Evolutionary conservation across 2,329 filamentous ascomycete species (phyloP), one percentile per base, ranked within the genome.

Genomic region (Metarhizium sp.): DNA sequence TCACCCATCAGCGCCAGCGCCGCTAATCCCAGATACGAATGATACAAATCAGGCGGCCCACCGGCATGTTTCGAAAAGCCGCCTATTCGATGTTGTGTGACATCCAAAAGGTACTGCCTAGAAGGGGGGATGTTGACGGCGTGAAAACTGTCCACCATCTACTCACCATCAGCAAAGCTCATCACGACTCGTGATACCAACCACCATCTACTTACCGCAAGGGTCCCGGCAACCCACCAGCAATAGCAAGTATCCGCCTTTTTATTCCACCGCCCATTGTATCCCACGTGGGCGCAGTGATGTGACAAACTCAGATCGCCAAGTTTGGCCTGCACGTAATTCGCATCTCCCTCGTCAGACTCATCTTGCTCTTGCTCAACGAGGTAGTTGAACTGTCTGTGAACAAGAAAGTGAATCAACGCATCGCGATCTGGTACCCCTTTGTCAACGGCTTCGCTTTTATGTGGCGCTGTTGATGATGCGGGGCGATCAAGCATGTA

Each of bases 211-310:
- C 70, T 58, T 64, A 78, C 75, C 53, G 66, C 63, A 1, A 82
- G 66, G 1, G 90, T 83, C 2, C 83, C 90, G 4, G 80, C 79
- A 0, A 89, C 90, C 94, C 94, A 99, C 77, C 92, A 99, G 25
- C 84, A 87, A 70, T 99, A 99, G 72, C 94, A 99, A 0, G 94
- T 97, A 71, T 99, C 94, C 10, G 89, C 88, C 50, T 86, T 79
- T 70, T 99, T 99, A 74, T 96, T 96, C 67, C 83, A 85, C 51
- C 94, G 84, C 30, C 94, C 94, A 64, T 95, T 96, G 72, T 95
- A 91, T 10, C 92, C 94, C 1, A 90, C 79, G 64, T 79, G 80
- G 10, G 73, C 70, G 20, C 59, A 65, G 3, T 50, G 57, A 3
- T 69, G 64, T 11, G 68, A 64, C 1, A 72, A 56, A 3, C 63